Percentiles rank a stretch among this genome's conserved stretches.
Conservation (phyloP, 225 moss, liverwort and hornwort genomes). For the Straminergon stramineum region DNA sequence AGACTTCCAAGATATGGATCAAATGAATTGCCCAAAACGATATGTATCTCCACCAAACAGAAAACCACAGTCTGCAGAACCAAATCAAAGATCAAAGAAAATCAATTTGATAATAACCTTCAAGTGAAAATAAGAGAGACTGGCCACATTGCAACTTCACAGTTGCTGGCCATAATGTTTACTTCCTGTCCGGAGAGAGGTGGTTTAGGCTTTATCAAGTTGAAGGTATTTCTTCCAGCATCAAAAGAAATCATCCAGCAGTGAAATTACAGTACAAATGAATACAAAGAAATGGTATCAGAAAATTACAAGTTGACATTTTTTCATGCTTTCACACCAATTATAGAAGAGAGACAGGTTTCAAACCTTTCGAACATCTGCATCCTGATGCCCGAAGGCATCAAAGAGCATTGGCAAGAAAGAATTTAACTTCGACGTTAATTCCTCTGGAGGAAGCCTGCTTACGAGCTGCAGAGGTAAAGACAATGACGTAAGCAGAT, state of each 20-base stretch:
- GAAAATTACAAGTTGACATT: background rate
- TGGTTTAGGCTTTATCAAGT: background rate
- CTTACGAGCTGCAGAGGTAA: constrained; percentile 59
- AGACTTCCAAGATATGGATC: constrained; percentile 96
- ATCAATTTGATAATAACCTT: background rate
- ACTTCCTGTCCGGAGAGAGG: background rate
- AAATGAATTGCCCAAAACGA: constrained; percentile 85
- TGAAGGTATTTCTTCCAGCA: background rate
- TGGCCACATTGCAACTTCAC: background rate
- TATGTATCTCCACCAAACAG: constrained; percentile 96
- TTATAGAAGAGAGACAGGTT: background rate
- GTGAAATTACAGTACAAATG: background rate
- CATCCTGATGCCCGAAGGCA: constrained; percentile 86
- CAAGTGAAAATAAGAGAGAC: background rate
- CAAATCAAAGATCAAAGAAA: background rate
- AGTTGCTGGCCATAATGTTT: background rate
- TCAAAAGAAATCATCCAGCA: background rate
- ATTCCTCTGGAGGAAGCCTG: constrained; percentile 69
- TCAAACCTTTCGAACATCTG: constrained; percentile 86
- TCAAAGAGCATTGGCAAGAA: constrained; percentile 92
- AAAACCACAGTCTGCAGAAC: constrained; percentile 77
- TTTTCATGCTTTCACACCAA: background rate
- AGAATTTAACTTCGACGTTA: constrained; percentile 63
- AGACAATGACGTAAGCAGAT: background rate
- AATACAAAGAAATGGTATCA: background rate